Percentiles rank a stretch among this genome's conserved stretches.
Evolutionary conservation across 768 basidiomycete genomes (phyloP).

Genomic region (Psilocybe cyanescens): DNA sequence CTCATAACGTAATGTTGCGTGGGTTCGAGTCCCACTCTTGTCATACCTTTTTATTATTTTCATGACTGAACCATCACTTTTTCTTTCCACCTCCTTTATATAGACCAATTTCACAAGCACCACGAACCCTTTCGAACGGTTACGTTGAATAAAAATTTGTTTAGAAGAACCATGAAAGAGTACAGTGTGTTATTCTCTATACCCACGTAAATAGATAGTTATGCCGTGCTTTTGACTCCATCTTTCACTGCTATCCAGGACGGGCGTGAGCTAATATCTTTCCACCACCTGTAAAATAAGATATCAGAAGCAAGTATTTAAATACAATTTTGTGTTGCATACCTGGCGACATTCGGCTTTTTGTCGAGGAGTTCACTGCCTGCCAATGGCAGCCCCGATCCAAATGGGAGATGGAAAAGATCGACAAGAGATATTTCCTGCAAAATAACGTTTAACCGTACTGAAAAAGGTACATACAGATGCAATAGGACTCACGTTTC

Average conservation of each 20-base stretch:
- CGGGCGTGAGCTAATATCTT: constrained; percentile 41
- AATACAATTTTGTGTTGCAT: background rate
- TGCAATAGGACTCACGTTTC: constrained; percentile 39
- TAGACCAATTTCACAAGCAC: too few relatives aligned
- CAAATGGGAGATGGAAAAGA: constrained; percentile 58
- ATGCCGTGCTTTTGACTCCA: constrained; percentile 26
- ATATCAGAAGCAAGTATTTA: background rate
- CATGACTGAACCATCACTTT: background rate
- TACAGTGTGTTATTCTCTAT: too few relatives aligned
- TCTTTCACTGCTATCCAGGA: constrained; percentile 55
- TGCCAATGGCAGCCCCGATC: constrained; percentile 15
- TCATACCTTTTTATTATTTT: constrained; percentile 23
- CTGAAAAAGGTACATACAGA: background rate
- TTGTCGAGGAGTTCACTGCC: constrained; percentile 34
- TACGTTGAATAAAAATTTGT: too few relatives aligned
- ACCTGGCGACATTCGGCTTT: constrained; percentile 51
- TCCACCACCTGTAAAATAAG: constrained; percentile 26
- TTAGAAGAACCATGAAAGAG: too few relatives aligned
- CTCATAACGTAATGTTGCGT: constrained; percentile 37
- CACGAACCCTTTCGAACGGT: too few relatives aligned
- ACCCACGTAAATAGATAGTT: background rate
- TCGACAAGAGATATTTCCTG: constrained; percentile 57
- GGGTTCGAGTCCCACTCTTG: constrained; percentile 41
- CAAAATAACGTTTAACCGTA: background rate
- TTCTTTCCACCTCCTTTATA: too few relatives aligned